Evolutionary conservation across 1,284 basidiomycete species (phyloP).

Genomic region (Leccinum fuscescens): DNA sequence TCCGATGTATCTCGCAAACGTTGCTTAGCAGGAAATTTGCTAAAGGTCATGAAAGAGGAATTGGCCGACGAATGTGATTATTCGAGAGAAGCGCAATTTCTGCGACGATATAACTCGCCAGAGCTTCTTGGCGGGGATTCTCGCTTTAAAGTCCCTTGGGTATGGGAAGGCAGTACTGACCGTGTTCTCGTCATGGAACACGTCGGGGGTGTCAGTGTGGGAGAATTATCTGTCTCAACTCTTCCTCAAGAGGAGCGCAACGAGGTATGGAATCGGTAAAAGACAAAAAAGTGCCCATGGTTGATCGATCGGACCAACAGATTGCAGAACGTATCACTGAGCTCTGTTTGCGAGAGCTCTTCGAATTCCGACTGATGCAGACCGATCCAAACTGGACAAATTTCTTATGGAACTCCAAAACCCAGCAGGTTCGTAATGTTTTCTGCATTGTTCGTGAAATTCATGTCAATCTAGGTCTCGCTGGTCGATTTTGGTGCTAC

Average conservation of each 20-base stretch:
- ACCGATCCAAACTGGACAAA: slow-evolving; percentile 99
- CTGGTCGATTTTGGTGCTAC: slow-evolving; percentile 97
- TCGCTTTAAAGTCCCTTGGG: slow-evolving; percentile 84
- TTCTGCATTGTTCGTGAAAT: not conserved
- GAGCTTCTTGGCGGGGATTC: slow-evolving; percentile 55
- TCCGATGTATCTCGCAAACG: not conserved
- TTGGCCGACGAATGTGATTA: slow-evolving; percentile 97
- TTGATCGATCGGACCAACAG: slow-evolving; percentile 38
- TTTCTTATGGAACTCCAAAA: slow-evolving; percentile 82
- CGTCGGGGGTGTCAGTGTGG: slow-evolving; percentile 82
- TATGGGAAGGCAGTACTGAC: slow-evolving; percentile 78
- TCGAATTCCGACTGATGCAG: slow-evolving; percentile 93
- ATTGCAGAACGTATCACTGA: slow-evolving; percentile 84
- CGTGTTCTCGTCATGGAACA: slow-evolving; percentile 90
- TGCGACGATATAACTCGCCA: slow-evolving; percentile 58
- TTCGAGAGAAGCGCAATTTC: slow-evolving; percentile 78
- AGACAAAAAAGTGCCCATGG: not conserved
- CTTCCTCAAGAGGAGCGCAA: slow-evolving; percentile 70
- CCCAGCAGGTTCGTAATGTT: slow-evolving; percentile 44
- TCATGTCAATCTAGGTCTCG: slow-evolving; percentile 57
- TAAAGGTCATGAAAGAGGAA: slow-evolving; percentile 83
- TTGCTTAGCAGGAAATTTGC: not conserved
- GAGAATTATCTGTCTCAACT: slow-evolving; percentile 52
- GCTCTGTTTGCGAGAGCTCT: slow-evolving; percentile 88
- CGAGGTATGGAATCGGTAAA: slow-evolving; percentile 50